Percentiles rank a stretch among this genome's conserved stretches.
Evolutionary conservation across 2,329 filamentous ascomycete genomes (phyloP).

Genomic region (Aspergillus sp.): DNA sequence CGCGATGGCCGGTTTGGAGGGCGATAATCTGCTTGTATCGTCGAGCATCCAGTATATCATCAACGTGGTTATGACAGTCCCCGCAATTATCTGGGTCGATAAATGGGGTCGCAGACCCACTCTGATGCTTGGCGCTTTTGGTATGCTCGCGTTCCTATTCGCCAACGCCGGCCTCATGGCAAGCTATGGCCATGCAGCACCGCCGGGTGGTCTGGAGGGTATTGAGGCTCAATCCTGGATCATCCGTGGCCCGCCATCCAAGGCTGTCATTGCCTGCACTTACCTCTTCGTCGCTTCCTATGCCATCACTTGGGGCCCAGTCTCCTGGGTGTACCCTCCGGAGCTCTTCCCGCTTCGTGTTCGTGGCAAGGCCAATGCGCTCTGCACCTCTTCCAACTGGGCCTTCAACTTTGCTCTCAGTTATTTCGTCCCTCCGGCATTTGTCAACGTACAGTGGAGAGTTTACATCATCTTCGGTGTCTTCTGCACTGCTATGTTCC

Average conservation of each 20-base stretch:
- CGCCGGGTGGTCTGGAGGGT: slow-evolving; percentile 41
- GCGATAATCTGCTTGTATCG: slow-evolving; percentile 62
- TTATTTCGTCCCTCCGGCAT: slow-evolving; percentile 59
- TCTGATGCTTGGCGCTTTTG: slow-evolving; percentile 61
- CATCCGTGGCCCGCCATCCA: slow-evolving; percentile 50
- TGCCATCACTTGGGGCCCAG: slow-evolving; percentile 64
- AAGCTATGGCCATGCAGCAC: slow-evolving; percentile 35
- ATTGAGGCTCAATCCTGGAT: slow-evolving; percentile 40
- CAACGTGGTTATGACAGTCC: slow-evolving; percentile 76
- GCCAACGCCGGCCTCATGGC: slow-evolving; percentile 45
- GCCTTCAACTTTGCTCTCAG: slow-evolving; percentile 57
- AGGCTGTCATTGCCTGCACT: slow-evolving; percentile 68
- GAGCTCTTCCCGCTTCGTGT: slow-evolving; percentile 64
- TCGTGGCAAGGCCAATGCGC: slow-evolving; percentile 62
- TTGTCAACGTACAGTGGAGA: slow-evolving; percentile 56
- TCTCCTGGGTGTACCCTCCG: slow-evolving; percentile 60
- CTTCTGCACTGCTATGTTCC: slow-evolving; percentile 63
- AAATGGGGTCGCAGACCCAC: slow-evolving; percentile 71
- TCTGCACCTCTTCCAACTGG: slow-evolving; percentile 64
- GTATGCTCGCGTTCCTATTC: slow-evolving; percentile 56
- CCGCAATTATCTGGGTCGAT: slow-evolving; percentile 74
- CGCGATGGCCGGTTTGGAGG: slow-evolving; percentile 65
- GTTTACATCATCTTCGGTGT: slow-evolving; percentile 75
- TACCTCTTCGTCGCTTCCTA: slow-evolving; percentile 72
- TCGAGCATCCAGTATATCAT: slow-evolving; percentile 74